Base-by-base conservation (phyloP, 495 filamentous ascomycete species). In the Daldinia loculata region DNA sequence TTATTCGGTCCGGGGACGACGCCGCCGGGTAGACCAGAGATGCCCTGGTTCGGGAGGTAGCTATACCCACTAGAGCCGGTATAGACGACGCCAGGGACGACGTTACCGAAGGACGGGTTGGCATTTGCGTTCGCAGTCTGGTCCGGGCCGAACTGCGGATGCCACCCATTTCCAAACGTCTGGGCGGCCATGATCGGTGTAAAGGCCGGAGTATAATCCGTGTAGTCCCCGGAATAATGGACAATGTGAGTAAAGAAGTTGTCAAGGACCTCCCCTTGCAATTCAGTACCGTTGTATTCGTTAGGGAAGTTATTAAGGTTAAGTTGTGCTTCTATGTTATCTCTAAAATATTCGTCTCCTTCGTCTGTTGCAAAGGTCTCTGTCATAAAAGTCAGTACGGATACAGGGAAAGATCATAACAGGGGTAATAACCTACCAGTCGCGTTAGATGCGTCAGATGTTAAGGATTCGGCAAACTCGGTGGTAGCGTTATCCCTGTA, bases 91-190 rank as follows among this genome's bases (percentile, higher is more conserved):
- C 53, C 45, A 17, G 50, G 36, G 7, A 66, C 22, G 24, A 39
- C 30, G 7, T 50, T 61, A 15, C 50, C 50, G 6, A 41, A n/a
- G 14, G 58, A 15, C 12, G 19, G 56, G 9, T 56, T 9, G 27
- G 61, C 19, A 24, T 63, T 57, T 1, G 61, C 15, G 30, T 63
- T 57, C 2, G 56, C 29, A 27, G 41, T 38, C 5, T 29, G 60
- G 61, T 73, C 70, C 19, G 34, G 2, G 14, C 70, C 70, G 3
- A 58, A 73, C 43, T 66, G 65, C 0, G 70, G 70, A 15, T 73
- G 63, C 70, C 70, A 73, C 4, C 70, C 70, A 19, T 58, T 52
- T 43, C 70, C 70, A 15, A 73, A 66, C 15, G 15, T 3, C 17
- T 61, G 63, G 14, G 65, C 11, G 45, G 69, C 24, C 70, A 72